A percentile compares a stretch with the other conserved stretches of the same genome.
phyloP scores from a whole-genome alignment of 495 filamentous ascomycete species.

The Choiromyces venosus region DNA sequence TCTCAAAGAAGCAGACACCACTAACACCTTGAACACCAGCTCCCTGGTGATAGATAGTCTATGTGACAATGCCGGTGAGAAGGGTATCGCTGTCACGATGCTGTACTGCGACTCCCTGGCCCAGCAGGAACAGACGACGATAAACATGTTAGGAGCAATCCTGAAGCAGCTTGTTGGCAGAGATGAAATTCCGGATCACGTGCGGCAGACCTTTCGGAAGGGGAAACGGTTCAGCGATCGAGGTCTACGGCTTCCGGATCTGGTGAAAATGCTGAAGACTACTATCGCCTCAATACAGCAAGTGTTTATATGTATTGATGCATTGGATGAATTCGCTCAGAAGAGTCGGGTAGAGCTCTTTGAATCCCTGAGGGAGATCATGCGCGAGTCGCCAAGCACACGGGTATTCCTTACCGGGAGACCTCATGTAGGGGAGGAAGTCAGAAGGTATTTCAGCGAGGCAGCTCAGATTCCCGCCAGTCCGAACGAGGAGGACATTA shows the following conservation, averaged over 20 bases:
- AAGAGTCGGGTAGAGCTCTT: no score
- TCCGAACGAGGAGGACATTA: no score
- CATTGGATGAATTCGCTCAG: no score
- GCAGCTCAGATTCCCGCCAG: no score
- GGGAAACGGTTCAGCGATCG: neutral
- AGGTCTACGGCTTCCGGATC: neutral
- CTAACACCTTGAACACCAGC: neutral
- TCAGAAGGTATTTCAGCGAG: no score
- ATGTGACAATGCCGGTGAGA: neutral
- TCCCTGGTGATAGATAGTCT: neutral
- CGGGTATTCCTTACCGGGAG: no score
- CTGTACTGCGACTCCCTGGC: neutral
- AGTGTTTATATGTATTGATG: neutral
- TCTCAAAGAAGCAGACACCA: neutral
- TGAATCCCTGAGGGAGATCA: no score
- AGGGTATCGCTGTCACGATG: neutral
- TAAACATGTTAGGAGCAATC: neutral
- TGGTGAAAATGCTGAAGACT: neutral
- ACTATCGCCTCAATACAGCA: no score
- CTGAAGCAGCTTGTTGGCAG: neutral
- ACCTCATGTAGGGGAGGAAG: no score
- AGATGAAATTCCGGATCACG: neutral
- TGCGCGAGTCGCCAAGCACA: no score
- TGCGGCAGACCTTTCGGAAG: neutral
- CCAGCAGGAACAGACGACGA: neutral